These are phyloP conservation scores for Erysimum cheiri DNA, from an alignment of 441 rosid species.

Conservation along the genomic window DNA sequence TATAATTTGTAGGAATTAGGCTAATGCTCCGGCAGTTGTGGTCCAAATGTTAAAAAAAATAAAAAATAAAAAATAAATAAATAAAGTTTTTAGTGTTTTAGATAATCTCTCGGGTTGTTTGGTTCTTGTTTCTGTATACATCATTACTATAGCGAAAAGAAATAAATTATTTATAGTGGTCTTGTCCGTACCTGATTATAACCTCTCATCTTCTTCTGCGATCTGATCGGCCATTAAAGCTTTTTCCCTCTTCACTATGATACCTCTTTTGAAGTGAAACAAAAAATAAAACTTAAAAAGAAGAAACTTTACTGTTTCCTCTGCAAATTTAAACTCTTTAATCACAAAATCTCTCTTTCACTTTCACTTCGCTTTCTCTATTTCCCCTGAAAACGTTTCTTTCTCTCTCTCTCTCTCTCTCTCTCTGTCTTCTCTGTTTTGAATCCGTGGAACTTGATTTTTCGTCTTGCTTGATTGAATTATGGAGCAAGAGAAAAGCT, in stretches of 20 bases:
- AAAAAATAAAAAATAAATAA: too few relatives aligned
- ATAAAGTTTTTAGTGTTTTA: too few relatives aligned
- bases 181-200: slow-evolving; percentile 47
- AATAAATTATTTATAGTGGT: slow-evolving; percentile 40
- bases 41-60: too few relatives aligned
- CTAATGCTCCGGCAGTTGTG: too few relatives aligned
- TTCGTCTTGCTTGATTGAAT: neutral
- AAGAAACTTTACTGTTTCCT: slow-evolving; percentile 27
- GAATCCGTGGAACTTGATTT: slow-evolving; percentile 14
- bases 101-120: slow-evolving; percentile 41
- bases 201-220: slow-evolving; percentile 30
- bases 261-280: slow-evolving; percentile 32
- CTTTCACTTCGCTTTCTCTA: slow-evolving; percentile 32
- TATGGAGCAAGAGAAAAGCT: slow-evolving; percentile 57
- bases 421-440: slow-evolving; percentile 17
- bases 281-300: neutral
- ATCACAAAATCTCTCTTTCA: slow-evolving; percentile 17
- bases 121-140: slow-evolving; percentile 31
- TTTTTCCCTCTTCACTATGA: slow-evolving; percentile 36
- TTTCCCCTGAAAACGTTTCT: slow-evolving; percentile 33
- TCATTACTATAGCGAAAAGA: neutral
- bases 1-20: too few relatives aligned
- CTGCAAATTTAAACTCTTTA: slow-evolving; percentile 9
- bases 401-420: slow-evolving; percentile 6
- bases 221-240: slow-evolving; percentile 57